Conservation (phyloP, 2,329 filamentous ascomycete species). For the Diaporthe citriasiana region DNA sequence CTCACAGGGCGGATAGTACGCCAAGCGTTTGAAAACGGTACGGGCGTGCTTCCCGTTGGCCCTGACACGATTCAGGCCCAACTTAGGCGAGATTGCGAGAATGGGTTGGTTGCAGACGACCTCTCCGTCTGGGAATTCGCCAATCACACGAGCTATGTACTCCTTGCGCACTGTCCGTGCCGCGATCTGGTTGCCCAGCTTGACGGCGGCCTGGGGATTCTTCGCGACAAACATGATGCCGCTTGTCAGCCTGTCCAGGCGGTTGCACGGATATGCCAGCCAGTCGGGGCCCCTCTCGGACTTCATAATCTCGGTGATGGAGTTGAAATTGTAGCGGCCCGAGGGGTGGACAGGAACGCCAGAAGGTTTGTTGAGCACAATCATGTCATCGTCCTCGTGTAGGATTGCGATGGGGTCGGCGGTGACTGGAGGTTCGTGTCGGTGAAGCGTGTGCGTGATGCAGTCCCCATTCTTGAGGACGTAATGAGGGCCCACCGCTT, state of each 20-base stretch:
- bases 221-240: slow-evolving; percentile 99
- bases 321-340: slow-evolving; percentile 96
- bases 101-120: slow-evolving; percentile 95
- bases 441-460: slow-evolving; percentile 92
- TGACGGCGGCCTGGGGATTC: slow-evolving; percentile 82
- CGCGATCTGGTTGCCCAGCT: slow-evolving; percentile 81
- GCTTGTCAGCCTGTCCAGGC: slow-evolving; percentile 93
- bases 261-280: slow-evolving; percentile 81
- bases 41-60: slow-evolving; percentile 91
- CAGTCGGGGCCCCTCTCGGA: slow-evolving; percentile 74
- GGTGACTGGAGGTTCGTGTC: slow-evolving; percentile 94
- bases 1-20: slow-evolving; percentile 79
- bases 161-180: slow-evolving; percentile 91
- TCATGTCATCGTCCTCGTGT: slow-evolving; percentile 92
- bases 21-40: slow-evolving; percentile 91
- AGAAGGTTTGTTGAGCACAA: slow-evolving; percentile 97
- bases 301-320: slow-evolving; percentile 92
- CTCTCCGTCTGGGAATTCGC: slow-evolving; percentile 91
- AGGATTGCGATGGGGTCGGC: slow-evolving; percentile 84
- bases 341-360: slow-evolving; percentile 96
- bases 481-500: slow-evolving; percentile 75
- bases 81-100: slow-evolving; percentile 92
- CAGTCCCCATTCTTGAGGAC: slow-evolving; percentile 89
- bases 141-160: slow-evolving; percentile 92
- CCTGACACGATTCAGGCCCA: slow-evolving; percentile 93